A percentile compares a stretch with the other conserved stretches of the same genome.
These are phyloP conservation scores for Paspalum notatum DNA, from an alignment of 176 grass and related monocot genomes.

Conservation along the genomic window DNA sequence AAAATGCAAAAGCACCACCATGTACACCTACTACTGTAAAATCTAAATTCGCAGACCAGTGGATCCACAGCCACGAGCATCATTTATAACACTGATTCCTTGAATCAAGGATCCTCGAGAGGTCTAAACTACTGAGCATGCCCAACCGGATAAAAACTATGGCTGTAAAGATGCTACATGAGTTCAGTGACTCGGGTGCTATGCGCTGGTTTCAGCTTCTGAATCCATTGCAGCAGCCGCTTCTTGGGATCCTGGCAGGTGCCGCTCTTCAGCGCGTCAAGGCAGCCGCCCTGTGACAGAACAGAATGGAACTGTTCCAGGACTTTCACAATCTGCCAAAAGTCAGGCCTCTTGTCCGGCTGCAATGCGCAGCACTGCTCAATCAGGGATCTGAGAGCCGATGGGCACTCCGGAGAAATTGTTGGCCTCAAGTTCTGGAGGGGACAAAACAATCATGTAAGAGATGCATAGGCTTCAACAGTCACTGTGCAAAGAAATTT, in stretches of 20 bases:
- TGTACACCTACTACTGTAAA: constrained; percentile 41
- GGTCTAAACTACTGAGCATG: constrained; percentile 46
- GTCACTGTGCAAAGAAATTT: background rate
- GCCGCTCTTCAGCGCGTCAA: constrained; percentile 52
- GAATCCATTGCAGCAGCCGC: constrained; percentile 68
- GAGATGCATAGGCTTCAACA: background rate
- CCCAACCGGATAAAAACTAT: constrained; percentile 50
- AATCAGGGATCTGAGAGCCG: constrained; percentile 56
- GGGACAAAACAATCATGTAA: constrained; percentile 11
- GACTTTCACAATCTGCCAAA: constrained; percentile 85
- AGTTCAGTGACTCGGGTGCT: constrained; percentile 34
- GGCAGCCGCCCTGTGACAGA: constrained; percentile 62
- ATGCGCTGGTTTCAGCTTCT: constrained; percentile 63
- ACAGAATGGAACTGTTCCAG: constrained; percentile 66
- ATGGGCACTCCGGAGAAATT: constrained; percentile 67
- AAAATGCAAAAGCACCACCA: background rate
- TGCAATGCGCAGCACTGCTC: constrained; percentile 79
- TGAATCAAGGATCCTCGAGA: constrained; percentile 10
- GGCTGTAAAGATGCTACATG: constrained; percentile 47
- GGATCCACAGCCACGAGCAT: constrained; percentile 35
- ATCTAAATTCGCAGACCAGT: constrained; percentile 22
- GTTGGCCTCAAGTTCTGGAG: constrained; percentile 70
- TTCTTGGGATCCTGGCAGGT: constrained; percentile 73
- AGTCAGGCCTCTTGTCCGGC: constrained; percentile 83
- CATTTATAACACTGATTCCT: constrained; percentile 30